phyloP scores from a whole-genome alignment of 116 monocot species.

The Posidonia oceanica region DNA sequence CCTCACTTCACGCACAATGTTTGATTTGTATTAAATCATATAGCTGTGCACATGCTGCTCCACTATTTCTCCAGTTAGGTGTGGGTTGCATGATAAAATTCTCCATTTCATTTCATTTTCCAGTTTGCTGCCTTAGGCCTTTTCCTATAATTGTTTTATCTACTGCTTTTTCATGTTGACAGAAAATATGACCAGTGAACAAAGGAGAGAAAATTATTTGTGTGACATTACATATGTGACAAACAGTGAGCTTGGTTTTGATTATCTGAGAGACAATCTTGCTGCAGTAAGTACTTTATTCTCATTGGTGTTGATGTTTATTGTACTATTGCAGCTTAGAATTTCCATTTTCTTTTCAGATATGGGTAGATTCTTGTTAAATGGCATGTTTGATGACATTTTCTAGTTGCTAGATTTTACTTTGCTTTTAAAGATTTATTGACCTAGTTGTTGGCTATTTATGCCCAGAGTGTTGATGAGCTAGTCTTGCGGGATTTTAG shows the following conservation, averaged over 20 bases:
- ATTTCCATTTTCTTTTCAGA: background rate
- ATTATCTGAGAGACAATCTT: constrained; percentile 97
- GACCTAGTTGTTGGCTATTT: constrained; percentile 4
- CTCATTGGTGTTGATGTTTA: background rate
- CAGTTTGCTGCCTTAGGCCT: no score
- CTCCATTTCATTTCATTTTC: no score
- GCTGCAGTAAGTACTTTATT: constrained; percentile 57
- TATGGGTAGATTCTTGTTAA: background rate
- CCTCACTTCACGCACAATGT: no score
- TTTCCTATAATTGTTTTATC: background rate
- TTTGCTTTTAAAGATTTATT: background rate
- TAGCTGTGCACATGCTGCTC: no score
- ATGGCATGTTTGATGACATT: background rate
- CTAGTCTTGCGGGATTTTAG: constrained; percentile 80
- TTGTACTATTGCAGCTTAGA: background rate
- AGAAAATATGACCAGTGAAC: constrained; percentile 97
- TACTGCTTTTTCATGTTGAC: constrained; percentile 10
- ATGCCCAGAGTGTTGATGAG: constrained; percentile 73
- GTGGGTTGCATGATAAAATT: no score
- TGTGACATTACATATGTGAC: constrained; percentile 98
- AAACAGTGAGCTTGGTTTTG: constrained; percentile 99
- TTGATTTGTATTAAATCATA: no score
- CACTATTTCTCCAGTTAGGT: no score
- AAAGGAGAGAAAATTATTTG: constrained; percentile 85
- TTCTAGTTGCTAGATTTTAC: no score